Evolutionary conservation across 139 green algal species (phyloP).

Genomic region (Asterochloris sp.): DNA sequence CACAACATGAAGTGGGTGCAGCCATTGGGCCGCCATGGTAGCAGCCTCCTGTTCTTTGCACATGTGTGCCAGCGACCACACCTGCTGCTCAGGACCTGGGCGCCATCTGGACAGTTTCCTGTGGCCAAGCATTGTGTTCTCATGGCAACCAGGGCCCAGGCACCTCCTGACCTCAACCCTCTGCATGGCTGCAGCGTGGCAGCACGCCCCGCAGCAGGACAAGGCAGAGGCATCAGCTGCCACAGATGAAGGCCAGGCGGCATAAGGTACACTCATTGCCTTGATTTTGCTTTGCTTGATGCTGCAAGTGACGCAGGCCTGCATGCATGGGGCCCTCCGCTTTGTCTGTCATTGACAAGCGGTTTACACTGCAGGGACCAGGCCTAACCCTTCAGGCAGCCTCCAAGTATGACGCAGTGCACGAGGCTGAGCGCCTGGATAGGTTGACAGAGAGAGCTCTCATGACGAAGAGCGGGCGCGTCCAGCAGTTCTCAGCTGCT

Average conservation of each 20-base stretch:
- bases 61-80: not conserved
- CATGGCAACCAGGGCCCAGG: not conserved
- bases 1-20: not conserved
- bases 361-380: not conserved
- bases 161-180: not conserved
- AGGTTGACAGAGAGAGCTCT: constrained; percentile 1
- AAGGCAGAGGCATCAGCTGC: not conserved
- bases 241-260: not conserved
- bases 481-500: no score
- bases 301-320: not conserved
- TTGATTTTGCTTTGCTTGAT: not conserved
- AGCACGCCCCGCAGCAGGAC: not conserved
- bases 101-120: not conserved
- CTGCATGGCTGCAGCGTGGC: not conserved
- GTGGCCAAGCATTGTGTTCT: not conserved
- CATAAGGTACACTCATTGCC: not conserved
- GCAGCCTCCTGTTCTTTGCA: not conserved
- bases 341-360: not conserved
- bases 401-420: constrained; percentile 2
- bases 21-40: not conserved
- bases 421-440: constrained; percentile 4
- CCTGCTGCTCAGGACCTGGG: not conserved
- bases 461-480: no score
- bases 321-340: not conserved
- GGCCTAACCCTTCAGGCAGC: not conserved